Evolutionary conservation across 148 eudicot species (phyloP), one percentile per base, ranked within the genome.

Genomic region (Bassia scoparia): DNA sequence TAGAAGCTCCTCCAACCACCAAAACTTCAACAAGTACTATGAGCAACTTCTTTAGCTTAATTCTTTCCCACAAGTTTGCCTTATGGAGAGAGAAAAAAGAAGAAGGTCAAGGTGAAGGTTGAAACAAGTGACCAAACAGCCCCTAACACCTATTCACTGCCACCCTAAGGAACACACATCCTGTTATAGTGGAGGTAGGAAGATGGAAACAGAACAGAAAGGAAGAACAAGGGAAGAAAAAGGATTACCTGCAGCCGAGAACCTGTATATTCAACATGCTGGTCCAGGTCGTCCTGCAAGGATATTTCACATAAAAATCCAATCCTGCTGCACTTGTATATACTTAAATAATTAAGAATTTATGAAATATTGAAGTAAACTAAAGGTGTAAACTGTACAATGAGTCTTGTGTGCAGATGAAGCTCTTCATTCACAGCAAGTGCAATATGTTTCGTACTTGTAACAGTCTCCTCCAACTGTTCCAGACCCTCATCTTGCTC

Each of bases 401-500:
- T 84, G 75, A 95, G 82, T 84, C 96, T 86, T 34, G 92, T 84
- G 63, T 95, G 98, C 49, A 95, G 80, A 73, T 79, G 82, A 80
- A 95, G 98, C 68, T 95, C 98, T 83, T 95, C 97, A 78, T 95
- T 91, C 71, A 95, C 87, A 16, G 98, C 87, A 82, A 95, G 81
- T 41, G 98, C 98, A 80, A 95, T 83, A 77, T 95, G 98, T 76
- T 95, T 95, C 6, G 97, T 91, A 77, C 98, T 95, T 53, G 76
- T 69, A 71, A 95, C 96, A 41, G 91, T 81, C 80, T 87, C 93
- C 86, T 95, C 98, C 85, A 95, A 82, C 76, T 81, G 82, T 43
- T 89, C 97, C 76, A 95, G 96, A 71, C 88, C 98, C 63, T 95
- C 98, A 53, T 95, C 98, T 91, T 95, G 97, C 69, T 91, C 98